These are phyloP conservation scores for Allomyces macrogynus DNA, from an alignment of 192 early-diverging fungal genomes.

Conservation along the genomic window DNA sequence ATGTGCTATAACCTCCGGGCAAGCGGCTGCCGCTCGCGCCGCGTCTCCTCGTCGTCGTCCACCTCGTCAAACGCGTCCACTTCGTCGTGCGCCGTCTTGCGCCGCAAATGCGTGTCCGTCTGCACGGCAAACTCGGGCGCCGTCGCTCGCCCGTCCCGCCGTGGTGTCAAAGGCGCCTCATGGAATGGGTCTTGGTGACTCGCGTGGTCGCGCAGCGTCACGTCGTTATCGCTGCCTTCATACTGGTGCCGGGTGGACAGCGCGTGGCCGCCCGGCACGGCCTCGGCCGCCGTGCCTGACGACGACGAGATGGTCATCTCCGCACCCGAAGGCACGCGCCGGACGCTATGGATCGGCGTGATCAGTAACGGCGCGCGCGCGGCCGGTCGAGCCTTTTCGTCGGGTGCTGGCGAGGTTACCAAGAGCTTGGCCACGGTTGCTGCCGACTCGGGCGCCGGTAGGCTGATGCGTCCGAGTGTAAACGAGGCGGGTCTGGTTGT, in stretches of 20 bases:
- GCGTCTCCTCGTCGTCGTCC: background rate
- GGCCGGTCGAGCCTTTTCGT: too few species aligned
- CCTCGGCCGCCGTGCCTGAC: background rate
- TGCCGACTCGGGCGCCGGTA: too few species aligned
- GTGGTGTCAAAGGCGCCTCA: background rate
- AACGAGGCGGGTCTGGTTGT: background rate
- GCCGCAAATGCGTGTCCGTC: background rate
- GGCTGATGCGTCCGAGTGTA: background rate
- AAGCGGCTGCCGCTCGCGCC: too few species aligned
- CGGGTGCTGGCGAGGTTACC: too few species aligned
- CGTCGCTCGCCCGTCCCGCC: background rate
- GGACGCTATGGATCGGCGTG: too few species aligned
- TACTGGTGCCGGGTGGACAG: background rate
- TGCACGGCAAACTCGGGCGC: background rate
- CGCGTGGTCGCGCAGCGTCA: background rate
- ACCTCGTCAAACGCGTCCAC: background rate
- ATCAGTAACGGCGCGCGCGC: too few species aligned
- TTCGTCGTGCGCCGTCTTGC: background rate
- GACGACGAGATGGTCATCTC: background rate
- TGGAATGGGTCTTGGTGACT: background rate
- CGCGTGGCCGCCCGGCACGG: background rate
- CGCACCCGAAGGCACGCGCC: background rate
- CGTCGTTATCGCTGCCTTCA: background rate
- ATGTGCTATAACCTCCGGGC: too few species aligned
- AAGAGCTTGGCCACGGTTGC: too few species aligned